Conservation (phyloP, 2,329 filamentous ascomycete genomes). For the Alternaria dauci region DNA sequence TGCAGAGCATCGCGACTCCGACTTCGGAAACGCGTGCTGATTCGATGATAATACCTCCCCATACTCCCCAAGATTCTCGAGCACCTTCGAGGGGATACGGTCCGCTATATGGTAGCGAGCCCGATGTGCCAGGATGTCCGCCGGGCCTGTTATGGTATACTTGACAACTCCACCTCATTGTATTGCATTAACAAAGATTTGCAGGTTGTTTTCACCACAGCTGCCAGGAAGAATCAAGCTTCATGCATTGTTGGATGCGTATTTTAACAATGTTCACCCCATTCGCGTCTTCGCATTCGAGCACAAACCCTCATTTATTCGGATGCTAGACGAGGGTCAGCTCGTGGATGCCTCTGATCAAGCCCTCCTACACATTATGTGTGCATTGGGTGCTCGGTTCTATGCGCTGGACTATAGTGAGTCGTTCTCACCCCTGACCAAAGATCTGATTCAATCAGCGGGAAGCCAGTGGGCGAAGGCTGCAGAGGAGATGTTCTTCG, state of each 20-base stretch:
- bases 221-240: slow-evolving; percentile 35
- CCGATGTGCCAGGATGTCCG: slow-evolving; percentile 30
- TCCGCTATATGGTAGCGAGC: slow-evolving; percentile 11
- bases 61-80: slow-evolving; percentile 26
- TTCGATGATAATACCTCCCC: slow-evolving; percentile 21
- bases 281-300: slow-evolving; percentile 41
- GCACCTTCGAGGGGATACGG: slow-evolving; percentile 8
- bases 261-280: slow-evolving; percentile 45
- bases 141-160: slow-evolving; percentile 35
- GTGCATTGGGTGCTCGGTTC: slow-evolving; percentile 41
- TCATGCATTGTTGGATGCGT: slow-evolving; percentile 39
- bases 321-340: slow-evolving; percentile 45
- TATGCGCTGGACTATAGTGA: slow-evolving; percentile 45
- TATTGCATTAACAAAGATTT: neutral
- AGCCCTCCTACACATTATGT: slow-evolving; percentile 45
- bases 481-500: slow-evolving; percentile 45
- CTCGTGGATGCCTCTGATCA: slow-evolving; percentile 40
- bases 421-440: slow-evolving; percentile 34
- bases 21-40: slow-evolving; percentile 18
- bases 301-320: slow-evolving; percentile 45
- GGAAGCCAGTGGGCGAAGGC: slow-evolving; percentile 46
- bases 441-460: slow-evolving; percentile 42
- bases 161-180: neutral
- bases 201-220: slow-evolving; percentile 36
- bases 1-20: slow-evolving; percentile 37